Conservation (phyloP, 192 early-diverging fungal genomes). For the Coemansia sp. region DNA sequence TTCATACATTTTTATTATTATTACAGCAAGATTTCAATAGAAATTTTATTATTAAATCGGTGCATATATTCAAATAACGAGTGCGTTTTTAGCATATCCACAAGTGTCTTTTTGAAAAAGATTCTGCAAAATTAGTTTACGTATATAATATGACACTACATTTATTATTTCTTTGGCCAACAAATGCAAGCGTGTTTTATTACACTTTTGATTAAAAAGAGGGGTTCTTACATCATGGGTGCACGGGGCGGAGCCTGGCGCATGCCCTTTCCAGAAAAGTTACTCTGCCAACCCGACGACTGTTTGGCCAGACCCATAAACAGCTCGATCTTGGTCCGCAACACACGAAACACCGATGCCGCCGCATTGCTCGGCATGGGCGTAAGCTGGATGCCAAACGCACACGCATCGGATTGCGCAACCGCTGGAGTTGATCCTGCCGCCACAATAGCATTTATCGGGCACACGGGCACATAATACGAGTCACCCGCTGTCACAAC, state of each 20-base stretch:
- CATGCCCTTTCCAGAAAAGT: neutral
- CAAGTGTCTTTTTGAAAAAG: no score
- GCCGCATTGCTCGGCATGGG: slow-evolving; percentile 23
- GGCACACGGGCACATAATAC: slow-evolving; percentile 27
- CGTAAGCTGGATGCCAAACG: slow-evolving; percentile 19
- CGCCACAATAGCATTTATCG: slow-evolving; percentile 6
- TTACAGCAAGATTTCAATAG: neutral
- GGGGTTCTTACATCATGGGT: neutral
- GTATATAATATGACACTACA: no score
- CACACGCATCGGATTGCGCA: slow-evolving; percentile 6
- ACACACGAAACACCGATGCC: neutral
- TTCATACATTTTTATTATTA: neutral
- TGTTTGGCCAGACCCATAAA: neutral
- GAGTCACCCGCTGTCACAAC: slow-evolving; percentile 12
- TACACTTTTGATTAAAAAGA: no score
- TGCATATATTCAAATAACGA: no score
- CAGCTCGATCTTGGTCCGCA: slow-evolving; percentile 1
- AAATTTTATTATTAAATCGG: no score
- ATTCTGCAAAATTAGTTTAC: no score
- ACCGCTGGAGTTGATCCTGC: slow-evolving; percentile 1
- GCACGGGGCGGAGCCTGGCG: neutral
- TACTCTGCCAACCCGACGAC: neutral
- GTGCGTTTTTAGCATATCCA: no score
- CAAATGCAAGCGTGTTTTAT: no score
- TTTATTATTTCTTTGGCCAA: no score